phyloP scores from a whole-genome alignment of 2,329 filamentous ascomycete genomes.

The Aquanectria penicillioides region DNA sequence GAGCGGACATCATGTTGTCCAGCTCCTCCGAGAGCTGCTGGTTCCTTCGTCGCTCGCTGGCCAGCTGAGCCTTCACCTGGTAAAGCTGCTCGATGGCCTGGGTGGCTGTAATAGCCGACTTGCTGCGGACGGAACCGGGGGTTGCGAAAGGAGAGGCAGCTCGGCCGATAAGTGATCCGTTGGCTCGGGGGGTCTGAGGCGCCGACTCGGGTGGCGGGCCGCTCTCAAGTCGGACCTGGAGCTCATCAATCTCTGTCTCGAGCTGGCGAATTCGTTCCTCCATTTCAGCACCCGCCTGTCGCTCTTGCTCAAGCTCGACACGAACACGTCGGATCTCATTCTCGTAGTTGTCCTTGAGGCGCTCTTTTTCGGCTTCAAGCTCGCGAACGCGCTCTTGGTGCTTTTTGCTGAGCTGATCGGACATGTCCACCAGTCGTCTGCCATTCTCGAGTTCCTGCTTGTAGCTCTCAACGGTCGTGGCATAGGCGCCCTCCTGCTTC shows the following conservation, averaged over 20 bases:
- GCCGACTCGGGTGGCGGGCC: conserved; percentile 55
- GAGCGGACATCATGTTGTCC: conserved; percentile 84
- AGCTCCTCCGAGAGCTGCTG: conserved; percentile 80
- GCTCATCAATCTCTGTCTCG: conserved; percentile 63
- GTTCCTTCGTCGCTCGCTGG: conserved; percentile 77
- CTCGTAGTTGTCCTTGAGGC: conserved; percentile 72
- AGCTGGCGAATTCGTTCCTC: conserved; percentile 61
- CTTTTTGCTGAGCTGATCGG: conserved; percentile 78
- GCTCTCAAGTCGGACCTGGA: conserved; percentile 58
- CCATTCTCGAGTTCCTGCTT: conserved; percentile 86
- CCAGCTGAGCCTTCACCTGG: conserved; percentile 77
- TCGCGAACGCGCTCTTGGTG: conserved; percentile 77
- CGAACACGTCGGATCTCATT: conserved; percentile 66
- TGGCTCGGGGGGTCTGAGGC: conserved; percentile 70
- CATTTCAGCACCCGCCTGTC: conserved; percentile 55
- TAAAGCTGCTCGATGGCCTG: conserved; percentile 73
- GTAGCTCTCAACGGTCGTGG: conserved; percentile 86
- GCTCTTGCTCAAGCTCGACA: conserved; percentile 66
- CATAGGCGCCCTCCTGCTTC: conserved; percentile 83
- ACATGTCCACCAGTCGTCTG: conserved; percentile 82
- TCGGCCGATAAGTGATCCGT: conserved; percentile 63
- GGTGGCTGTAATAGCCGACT: conserved; percentile 66
- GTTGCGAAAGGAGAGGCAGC: conserved; percentile 71
- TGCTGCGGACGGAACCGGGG: conserved; percentile 66
- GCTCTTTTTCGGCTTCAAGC: conserved; percentile 70